A percentile compares a stretch with the other conserved stretches of the same genome.
These are phyloP conservation scores for Penicillium roqueforti DNA, from an alignment of 495 filamentous ascomycete genomes.

Conservation along the genomic window DNA sequence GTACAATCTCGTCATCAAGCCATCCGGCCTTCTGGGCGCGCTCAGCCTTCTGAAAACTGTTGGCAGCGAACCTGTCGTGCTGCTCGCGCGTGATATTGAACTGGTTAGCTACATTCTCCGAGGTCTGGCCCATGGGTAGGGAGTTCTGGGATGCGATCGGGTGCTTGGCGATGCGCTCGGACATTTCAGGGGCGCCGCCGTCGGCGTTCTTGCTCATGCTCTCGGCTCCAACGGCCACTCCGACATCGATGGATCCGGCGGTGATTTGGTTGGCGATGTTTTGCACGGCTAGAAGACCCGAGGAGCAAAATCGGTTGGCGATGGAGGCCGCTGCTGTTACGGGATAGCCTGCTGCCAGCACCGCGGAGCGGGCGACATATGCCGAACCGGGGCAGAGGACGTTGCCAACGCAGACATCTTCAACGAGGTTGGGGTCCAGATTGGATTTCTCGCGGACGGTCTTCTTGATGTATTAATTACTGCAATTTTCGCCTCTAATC, in stretches of 20 bases:
- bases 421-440: constrained; percentile 77
- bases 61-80: constrained; percentile 79
- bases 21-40: constrained; percentile 85
- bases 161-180: constrained; percentile 61
- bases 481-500: background rate
- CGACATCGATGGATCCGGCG: constrained; percentile 76
- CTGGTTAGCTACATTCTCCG: constrained; percentile 85
- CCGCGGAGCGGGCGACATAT: constrained; percentile 82
- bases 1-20: constrained; percentile 89
- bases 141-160: constrained; percentile 78
- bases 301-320: constrained; percentile 94
- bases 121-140: constrained; percentile 94
- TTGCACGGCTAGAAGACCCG: constrained; percentile 86
- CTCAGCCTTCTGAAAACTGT: constrained; percentile 83
- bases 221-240: constrained; percentile 84
- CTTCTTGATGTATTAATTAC: constrained; percentile 18
- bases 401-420: constrained; percentile 92
- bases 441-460: constrained; percentile 65
- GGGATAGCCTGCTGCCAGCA: constrained; percentile 88
- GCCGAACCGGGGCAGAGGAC: constrained; percentile 56
- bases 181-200: constrained; percentile 66
- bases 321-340: constrained; percentile 74
- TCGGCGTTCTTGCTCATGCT: constrained; percentile 77
- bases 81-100: constrained; percentile 73
- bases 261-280: constrained; percentile 88